Evolutionary conservation across 805 yeast genomes (phyloP).

Genomic region (Yamadazyma laniorum): DNA sequence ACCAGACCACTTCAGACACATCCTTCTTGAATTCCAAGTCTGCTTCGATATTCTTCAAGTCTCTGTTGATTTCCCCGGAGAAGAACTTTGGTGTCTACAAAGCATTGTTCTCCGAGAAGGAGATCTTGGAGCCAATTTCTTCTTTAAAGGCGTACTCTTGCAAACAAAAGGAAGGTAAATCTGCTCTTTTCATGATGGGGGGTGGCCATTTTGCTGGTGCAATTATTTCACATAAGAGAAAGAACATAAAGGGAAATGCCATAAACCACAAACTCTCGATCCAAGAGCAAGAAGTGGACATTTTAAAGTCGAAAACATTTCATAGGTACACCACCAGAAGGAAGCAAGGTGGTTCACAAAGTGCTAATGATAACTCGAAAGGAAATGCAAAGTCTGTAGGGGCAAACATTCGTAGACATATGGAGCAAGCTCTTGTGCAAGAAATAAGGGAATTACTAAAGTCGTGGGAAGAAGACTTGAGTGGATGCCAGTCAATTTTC

Average conservation of each 20-base stretch:
- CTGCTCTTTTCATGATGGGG: slow-evolving; percentile 90
- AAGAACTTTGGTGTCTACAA: slow-evolving; percentile 69
- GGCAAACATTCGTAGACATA: slow-evolving; percentile 81
- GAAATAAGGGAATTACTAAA: slow-evolving; percentile 72
- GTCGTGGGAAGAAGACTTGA: slow-evolving; percentile 62
- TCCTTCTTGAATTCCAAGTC: slow-evolving; percentile 62
- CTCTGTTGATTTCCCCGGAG: slow-evolving; percentile 41
- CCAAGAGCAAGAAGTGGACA: slow-evolving; percentile 61
- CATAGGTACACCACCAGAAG: slow-evolving; percentile 95
- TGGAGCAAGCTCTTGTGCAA: slow-evolving; percentile 75
- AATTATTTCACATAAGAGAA: slow-evolving; percentile 69
- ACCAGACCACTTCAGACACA: neutral
- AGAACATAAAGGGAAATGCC: slow-evolving; percentile 54
- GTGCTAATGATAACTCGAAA: slow-evolving; percentile 85
- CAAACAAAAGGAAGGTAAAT: slow-evolving; percentile 35
- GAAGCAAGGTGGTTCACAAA: slow-evolving; percentile 96
- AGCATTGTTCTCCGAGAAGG: slow-evolving; percentile 47
- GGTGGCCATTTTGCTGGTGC: slow-evolving; percentile 99
- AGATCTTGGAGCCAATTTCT: slow-evolving; percentile 50
- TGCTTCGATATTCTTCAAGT: slow-evolving; percentile 61
- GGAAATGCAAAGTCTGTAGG: slow-evolving; percentile 98
- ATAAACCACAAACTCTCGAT: slow-evolving; percentile 42
- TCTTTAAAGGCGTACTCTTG: slow-evolving; percentile 40
- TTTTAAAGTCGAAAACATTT: slow-evolving; percentile 77
- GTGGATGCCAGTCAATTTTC: slow-evolving; percentile 66